A percentile compares a stretch with the other conserved stretches of the same genome.
Conservation (phyloP, 2,329 filamentous ascomycete species). For the Aspergillus fischeri region DNA sequence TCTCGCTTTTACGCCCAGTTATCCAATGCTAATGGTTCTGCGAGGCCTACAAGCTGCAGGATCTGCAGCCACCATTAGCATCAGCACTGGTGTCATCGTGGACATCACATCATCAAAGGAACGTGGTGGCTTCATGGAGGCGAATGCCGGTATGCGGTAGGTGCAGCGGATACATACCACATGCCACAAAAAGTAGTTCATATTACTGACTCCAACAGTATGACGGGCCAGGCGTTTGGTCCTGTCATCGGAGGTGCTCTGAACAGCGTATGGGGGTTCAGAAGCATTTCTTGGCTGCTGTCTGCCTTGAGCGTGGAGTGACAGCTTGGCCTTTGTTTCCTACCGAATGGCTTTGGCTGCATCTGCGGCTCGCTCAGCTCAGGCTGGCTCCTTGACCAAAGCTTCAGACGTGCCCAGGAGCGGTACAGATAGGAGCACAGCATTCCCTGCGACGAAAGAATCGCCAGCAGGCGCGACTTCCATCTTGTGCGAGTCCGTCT, state of each 20-base stretch:
- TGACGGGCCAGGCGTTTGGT: slow-evolving; percentile 44
- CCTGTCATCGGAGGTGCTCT: slow-evolving; percentile 42
- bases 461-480: slow-evolving; percentile 1
- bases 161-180: too few species aligned
- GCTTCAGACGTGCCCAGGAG: slow-evolving; percentile 1
- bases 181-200: too few species aligned
- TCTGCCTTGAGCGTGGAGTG: slow-evolving; percentile 33
- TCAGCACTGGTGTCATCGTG: slow-evolving; percentile 39
- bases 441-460: neutral
- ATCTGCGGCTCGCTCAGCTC: slow-evolving; percentile 10
- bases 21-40: slow-evolving; percentile 8
- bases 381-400: slow-evolving; percentile 12
- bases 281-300: slow-evolving; percentile 42
- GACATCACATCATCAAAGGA: slow-evolving; percentile 39
- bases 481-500: slow-evolving; percentile 5
- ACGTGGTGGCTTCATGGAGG: slow-evolving; percentile 38
- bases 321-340: slow-evolving; percentile 40
- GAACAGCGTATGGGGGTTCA: slow-evolving; percentile 34
- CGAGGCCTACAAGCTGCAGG: slow-evolving; percentile 7
- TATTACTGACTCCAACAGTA: slow-evolving; percentile 13
- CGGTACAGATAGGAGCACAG: slow-evolving; percentile 2
- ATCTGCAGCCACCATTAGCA: slow-evolving; percentile 2
- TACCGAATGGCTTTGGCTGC: slow-evolving; percentile 42
- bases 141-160: slow-evolving; percentile 13
- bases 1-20: slow-evolving; percentile 27